Conservation (phyloP, 1,139 yeast genomes). For the Martiniozyma asiatica region DNA sequence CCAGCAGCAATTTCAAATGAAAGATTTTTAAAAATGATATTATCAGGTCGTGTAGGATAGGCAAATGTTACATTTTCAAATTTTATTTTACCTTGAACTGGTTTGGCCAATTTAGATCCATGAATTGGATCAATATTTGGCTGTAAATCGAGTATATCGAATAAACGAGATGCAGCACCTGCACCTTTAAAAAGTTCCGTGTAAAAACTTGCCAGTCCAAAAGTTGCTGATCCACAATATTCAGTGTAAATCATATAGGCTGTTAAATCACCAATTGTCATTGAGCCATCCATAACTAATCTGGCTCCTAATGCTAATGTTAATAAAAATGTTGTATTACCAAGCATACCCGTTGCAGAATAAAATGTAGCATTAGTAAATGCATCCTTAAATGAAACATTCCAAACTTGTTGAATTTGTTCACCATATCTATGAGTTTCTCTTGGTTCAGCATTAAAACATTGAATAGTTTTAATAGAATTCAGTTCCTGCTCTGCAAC, state of each 20-base stretch:
- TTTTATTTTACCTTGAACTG: conserved; percentile 34
- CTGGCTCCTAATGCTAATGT: conserved; percentile 73
- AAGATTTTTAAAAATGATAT: conserved; percentile 52
- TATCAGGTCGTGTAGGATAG: conserved; percentile 80
- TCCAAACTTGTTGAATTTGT: conserved; percentile 63
- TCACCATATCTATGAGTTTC: conserved; percentile 51
- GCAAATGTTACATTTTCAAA: conserved; percentile 60
- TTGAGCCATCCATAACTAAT: conserved; percentile 55
- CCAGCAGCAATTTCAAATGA: conserved; percentile 66
- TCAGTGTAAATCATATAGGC: conserved; percentile 91
- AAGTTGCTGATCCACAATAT: conserved; percentile 81
- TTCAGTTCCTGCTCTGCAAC: conserved; percentile 87
- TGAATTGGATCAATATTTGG: conserved; percentile 54
- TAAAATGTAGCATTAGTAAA: conserved; percentile 63
- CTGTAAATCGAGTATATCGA: conserved; percentile 70
- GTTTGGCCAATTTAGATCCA: conserved; percentile 33
- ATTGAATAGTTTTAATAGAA: conserved; percentile 77
- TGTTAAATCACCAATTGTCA: conserved; percentile 81
- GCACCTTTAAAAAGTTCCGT: conserved; percentile 94
- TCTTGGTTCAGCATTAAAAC: conserved; percentile 74
- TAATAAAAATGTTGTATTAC: conserved; percentile 68
- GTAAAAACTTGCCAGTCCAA: conserved; percentile 81
- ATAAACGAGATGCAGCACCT: conserved; percentile 89
- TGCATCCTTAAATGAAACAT: conserved; percentile 72
- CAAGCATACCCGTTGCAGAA: conserved; percentile 68